Base-by-base conservation (phyloP, 75 land plant species). In the Azolla pinnata region DNA sequence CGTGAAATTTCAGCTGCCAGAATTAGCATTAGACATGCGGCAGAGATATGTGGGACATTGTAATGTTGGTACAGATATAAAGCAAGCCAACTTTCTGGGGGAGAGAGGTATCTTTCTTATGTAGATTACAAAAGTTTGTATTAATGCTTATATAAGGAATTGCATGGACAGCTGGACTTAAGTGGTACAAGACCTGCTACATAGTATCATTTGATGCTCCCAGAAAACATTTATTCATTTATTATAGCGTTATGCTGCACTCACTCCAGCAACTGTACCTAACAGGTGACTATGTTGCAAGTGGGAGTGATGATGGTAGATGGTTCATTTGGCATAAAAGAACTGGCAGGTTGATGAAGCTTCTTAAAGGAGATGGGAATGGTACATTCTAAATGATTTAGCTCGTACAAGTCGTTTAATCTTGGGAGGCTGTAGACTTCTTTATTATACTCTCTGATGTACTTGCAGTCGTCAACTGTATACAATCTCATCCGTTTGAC, bases 231-330 rank as follows among this genome's bases (percentile, higher is more conserved):
- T n/a, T n/a, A n/a, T n/a, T n/a, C n/a, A n/a, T n/a, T n/a, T n/a
- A n/a, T n/a, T n/a, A n/a, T 35, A 35, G 40, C 40, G 9, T 57
- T 29, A 33, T 1, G 8, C 29, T 56, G 42, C 28, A 29, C 20
- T 54, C 9, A 59, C n/a, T n/a, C n/a, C n/a, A n/a, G n/a, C n/a
- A n/a, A n/a, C n/a, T n/a, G n/a, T n/a, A n/a, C n/a, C n/a, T n/a
- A 20, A 10, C 69, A 95, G 99, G 99, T 23, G 88, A 84, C 18
- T 95, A 60, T 79, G 73, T 95, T 71, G 97, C 97, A 10, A 82
- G 97, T 67, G 99, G 99, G 30, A 95, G 99, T 82, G 99, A 95
- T 73, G 99, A 95, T 84, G 99, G 99, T 12, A 80, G 86, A 46
- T 90, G 97, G 97, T 95, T 86, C 73, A 84, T 95, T 44, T 95